Base-by-base conservation (phyloP, 2,329 filamentous ascomycete genomes). In the Venturia carpophila region DNA sequence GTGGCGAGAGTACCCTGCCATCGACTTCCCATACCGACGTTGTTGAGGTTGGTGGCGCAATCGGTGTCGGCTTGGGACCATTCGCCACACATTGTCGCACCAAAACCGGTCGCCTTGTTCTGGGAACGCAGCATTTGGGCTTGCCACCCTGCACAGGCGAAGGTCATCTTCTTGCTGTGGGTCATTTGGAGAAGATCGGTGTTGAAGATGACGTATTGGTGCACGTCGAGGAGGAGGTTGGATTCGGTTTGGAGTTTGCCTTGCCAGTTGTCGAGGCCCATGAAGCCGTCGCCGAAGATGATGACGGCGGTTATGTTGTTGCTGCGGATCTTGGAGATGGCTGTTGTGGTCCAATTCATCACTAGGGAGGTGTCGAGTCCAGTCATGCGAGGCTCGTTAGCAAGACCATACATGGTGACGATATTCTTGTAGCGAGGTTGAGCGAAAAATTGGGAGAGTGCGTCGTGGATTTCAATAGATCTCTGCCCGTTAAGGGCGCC, bases 141-240 rank as follows among this genome's bases (percentile, higher is more conserved):
- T 3, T 90, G 89, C 94, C 94, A 99, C 64, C 87, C 91, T 21
- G 83, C 79, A 78, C 94, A 99, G 4, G 93, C 91, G 73, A 96
- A 95, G 67, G 88, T 81, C 66, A 97, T 83, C 78, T 97, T 97
- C 69, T 87, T 83, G 65, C 87, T 82, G 78, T 97, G 94, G 65
- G 87, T 87, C 72, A 89, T 87, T 60, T 85, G 84, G 72, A 99
- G 89, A 75, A 96, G 91, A 69, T 89, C 87, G 47, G 85, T 85
- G 81, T 99, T 97, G 83, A 99, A 99, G 75, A 97, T 97, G 72
- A 96, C 91, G 76, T 99, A 99, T 76, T 97, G 93, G 77, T 99
- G 94, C 45, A 95, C 94, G 76, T 99, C 94, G n/a, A 99, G 85
- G 21, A 96, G 84, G 69, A 97, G 80, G 68, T 87, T 84, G 60